Percentiles rank a stretch among this genome's conserved stretches.
These are phyloP conservation scores for Phaseolus lunatus DNA, from an alignment of 306 rosid genomes.

Conservation along the genomic window DNA sequence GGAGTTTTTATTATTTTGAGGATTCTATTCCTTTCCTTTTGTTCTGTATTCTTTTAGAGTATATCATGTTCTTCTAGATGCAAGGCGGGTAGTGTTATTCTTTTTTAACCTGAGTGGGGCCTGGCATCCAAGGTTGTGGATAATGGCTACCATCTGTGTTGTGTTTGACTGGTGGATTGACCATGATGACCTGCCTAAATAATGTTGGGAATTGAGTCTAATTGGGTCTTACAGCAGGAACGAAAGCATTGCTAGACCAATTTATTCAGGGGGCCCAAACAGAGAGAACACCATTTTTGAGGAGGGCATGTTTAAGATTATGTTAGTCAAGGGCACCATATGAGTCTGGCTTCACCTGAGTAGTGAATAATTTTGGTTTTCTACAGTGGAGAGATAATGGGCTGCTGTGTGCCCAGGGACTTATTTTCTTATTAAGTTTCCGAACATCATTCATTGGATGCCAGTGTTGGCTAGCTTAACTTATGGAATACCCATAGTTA, in stretches of 20 bases:
- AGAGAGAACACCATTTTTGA: conserved; percentile 21
- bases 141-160: conserved; percentile 9
- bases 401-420: not conserved
- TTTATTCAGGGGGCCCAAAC: conserved; percentile 8
- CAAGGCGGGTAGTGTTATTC: not conserved
- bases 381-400: not conserved
- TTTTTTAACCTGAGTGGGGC: not conserved
- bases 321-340: not conserved
- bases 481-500: not conserved
- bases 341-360: not conserved
- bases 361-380: not conserved
- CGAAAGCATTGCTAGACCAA: not conserved
- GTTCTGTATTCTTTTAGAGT: not conserved
- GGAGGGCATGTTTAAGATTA: not conserved
- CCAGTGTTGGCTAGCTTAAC: conserved; percentile 30
- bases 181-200: conserved; percentile 19
- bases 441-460: conserved; percentile 26
- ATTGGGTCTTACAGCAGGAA: not conserved
- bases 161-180: conserved; percentile 11
- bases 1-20: conserved; percentile 1
- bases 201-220: conserved; percentile 19
- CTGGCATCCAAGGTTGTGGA: conserved; percentile 13
- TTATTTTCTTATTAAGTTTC: conserved; percentile 8
- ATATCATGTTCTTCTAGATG: conserved; percentile 7
- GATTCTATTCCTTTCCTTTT: not conserved